Percentiles rank a stretch among this genome's conserved stretches.
Conservation (phyloP, 192 early-diverging fungal genomes). For the Phycomyces blakesleeanus region DNA sequence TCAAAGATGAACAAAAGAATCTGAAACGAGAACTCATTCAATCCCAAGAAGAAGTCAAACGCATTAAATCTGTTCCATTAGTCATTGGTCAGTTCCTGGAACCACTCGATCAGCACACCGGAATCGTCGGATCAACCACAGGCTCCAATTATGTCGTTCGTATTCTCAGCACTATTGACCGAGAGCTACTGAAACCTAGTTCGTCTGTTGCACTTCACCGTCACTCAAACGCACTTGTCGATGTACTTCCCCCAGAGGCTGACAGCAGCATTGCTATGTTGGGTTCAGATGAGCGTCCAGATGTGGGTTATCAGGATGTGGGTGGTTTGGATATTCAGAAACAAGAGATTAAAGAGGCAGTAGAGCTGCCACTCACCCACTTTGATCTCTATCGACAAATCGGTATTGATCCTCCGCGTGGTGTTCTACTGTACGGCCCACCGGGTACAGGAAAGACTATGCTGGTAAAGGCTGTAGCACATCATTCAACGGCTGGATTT, state of each 20-base stretch:
- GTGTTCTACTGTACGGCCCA: constrained; percentile 96
- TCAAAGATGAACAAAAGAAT: constrained; percentile 98
- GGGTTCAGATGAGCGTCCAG: constrained; percentile 73
- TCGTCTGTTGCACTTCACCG: constrained; percentile 93
- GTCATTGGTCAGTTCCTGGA: constrained; percentile 99
- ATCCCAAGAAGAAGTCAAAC: constrained; percentile 97
- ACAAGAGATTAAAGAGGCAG: constrained; percentile 79
- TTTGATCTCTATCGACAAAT: constrained; percentile 98
- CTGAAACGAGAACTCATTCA: constrained; percentile 90
- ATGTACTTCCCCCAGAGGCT: constrained; percentile 94
- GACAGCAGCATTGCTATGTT: constrained; percentile 89
- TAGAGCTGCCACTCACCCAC: constrained; percentile 96
- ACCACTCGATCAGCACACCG: constrained; percentile 93
- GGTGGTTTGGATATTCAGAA: constrained; percentile 90
- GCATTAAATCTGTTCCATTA: constrained; percentile 95
- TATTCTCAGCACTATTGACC: constrained; percentile 95
- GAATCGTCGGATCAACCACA: constrained; percentile 92
- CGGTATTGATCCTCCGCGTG: constrained; percentile 97
- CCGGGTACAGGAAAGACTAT: constrained; percentile 98
- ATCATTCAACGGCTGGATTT: constrained; percentile 95
- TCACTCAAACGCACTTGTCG: constrained; percentile 94
- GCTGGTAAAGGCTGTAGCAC: constrained; percentile 97
- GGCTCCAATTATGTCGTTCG: constrained; percentile 89
- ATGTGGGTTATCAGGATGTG: constrained; percentile 77
- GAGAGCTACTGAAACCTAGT: constrained; percentile 93